phyloP scores from a whole-genome alignment of 768 basidiomycete genomes.

The Lactifluus echinatus region DNA sequence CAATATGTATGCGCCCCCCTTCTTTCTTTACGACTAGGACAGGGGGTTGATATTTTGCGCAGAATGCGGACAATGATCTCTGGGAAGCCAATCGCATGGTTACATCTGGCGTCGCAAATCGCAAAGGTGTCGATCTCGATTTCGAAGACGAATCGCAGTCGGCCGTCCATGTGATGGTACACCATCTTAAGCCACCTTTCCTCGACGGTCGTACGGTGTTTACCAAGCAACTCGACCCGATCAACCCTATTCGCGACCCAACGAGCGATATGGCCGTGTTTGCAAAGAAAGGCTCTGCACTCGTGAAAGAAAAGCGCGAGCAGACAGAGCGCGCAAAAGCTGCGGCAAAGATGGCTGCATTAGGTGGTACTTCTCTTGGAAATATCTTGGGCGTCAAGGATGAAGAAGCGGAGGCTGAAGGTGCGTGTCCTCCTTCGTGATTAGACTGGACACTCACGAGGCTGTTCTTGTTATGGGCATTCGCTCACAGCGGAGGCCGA shows the following conservation, averaged over 20 bases:
- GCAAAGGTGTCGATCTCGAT: conserved; percentile 81
- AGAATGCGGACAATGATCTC: conserved; percentile 97
- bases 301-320: conserved; percentile 94
- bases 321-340: conserved; percentile 95
- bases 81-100: conserved; percentile 99
- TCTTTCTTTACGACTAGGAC: not conserved
- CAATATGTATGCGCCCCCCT: conserved; percentile 68
- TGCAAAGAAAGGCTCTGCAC: conserved; percentile 89
- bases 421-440: conserved; percentile 40
- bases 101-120: conserved; percentile 88
- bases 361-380: conserved; percentile 90
- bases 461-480: conserved; percentile 27
- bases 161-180: conserved; percentile 94
- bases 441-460: conserved; percentile 77
- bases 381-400: conserved; percentile 98
- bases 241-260: conserved; percentile 90
- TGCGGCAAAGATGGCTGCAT: conserved; percentile 86
- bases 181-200: conserved; percentile 96
- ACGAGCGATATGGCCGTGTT: conserved; percentile 95
- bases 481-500: conserved; percentile 39
- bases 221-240: conserved; percentile 93
- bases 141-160: conserved; percentile 96
- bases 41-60: too few relatives aligned
- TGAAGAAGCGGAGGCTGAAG: conserved; percentile 87
- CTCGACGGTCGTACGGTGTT: conserved; percentile 93